Percentiles rank a stretch among this genome's conserved stretches.
Conservation (phyloP, 2,329 filamentous ascomycete species). For the Hypoxylon sp. region DNA sequence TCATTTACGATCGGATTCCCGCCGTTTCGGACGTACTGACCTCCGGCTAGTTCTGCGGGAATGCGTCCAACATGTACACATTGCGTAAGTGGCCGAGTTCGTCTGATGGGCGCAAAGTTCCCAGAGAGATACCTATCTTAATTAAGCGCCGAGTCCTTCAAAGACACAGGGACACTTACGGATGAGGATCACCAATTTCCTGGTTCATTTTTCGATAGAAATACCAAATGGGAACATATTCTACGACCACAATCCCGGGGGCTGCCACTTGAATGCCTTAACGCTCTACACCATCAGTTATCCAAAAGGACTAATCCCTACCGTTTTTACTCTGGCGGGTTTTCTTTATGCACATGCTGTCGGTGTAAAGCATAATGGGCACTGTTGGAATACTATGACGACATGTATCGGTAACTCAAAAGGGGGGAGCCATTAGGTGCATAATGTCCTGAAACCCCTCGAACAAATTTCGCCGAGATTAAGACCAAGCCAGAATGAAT, state of each 20-base stretch:
- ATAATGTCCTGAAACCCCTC: no score
- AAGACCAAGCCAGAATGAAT: no score
- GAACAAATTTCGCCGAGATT: no score
- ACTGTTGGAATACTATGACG: conserved; percentile 11
- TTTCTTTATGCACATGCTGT: no score
- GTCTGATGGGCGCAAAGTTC: conserved; percentile 74
- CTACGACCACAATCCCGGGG: background rate
- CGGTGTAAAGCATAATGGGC: no score
- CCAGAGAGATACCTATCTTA: conserved; percentile 65
- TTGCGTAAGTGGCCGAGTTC: conserved; percentile 61
- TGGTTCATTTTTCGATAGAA: conserved; percentile 38
- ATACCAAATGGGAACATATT: no score
- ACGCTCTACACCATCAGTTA: no score
- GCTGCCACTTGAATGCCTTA: no score
- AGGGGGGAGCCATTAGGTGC: background rate
- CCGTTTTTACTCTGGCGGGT: no score
- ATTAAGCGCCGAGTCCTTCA: conserved; percentile 6
- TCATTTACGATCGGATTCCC: conserved; percentile 72
- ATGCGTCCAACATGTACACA: conserved; percentile 67
- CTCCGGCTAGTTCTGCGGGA: conserved; percentile 70
- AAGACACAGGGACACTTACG: conserved; percentile 37
- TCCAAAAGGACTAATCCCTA: no score
- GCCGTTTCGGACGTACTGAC: conserved; percentile 77
- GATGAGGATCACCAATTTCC: conserved; percentile 33
- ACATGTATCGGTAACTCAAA: background rate